Base-by-base conservation (phyloP, 2,329 filamentous ascomycete genomes). In the Ophiostoma montium region DNA sequence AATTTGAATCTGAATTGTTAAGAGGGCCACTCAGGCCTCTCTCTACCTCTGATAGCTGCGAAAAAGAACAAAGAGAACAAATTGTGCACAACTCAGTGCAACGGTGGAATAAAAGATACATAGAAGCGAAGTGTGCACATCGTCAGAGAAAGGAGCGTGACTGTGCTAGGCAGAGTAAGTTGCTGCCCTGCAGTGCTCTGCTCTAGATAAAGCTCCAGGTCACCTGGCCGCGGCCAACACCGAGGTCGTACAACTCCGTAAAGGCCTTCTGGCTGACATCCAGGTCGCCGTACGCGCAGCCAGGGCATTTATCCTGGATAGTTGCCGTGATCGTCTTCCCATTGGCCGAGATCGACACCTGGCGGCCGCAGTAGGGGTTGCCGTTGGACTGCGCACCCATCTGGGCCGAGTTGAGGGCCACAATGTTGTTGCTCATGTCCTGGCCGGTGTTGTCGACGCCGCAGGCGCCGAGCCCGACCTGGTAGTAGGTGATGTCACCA, bases 401-500 rank as follows among this genome's bases (percentile, higher is more conserved):
- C 59, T 85, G 66, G 5, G 58, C 66, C 38, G 70, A 57, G 18
- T 82, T 76, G 48, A 94, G 69, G 52, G 86, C 86, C 50, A 92
- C 77, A 52, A 87, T 78, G 61, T 75, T 69, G 18, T 79, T 70
- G 4, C 60, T 62, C 21, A 60, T 49, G 58, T 81, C 78, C 54
- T 64, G 61, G 58, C 78, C 77, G 43, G 68, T 61, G 65, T 80
- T 80, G 56, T 78, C 74, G 35, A 62, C 63, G 48, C 84, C 85
- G 60, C 86, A 92, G 19, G 81, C 65, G 52, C 82, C 82, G 9
- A 83, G 61, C 38, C 82, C 86, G 44, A 82, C 69, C 36, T 70
- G 66, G 67, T 85, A 94, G 70, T 77, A 89, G 52, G 86, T 92
- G 56, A 86, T 71, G 46, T 88, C 75, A 53, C 85, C 86, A 0